Evolutionary conservation across 371 early-diverging fungal species (phyloP), one percentile per base, ranked within the genome.

Genomic region (Choanephora cucurbitarum): DNA sequence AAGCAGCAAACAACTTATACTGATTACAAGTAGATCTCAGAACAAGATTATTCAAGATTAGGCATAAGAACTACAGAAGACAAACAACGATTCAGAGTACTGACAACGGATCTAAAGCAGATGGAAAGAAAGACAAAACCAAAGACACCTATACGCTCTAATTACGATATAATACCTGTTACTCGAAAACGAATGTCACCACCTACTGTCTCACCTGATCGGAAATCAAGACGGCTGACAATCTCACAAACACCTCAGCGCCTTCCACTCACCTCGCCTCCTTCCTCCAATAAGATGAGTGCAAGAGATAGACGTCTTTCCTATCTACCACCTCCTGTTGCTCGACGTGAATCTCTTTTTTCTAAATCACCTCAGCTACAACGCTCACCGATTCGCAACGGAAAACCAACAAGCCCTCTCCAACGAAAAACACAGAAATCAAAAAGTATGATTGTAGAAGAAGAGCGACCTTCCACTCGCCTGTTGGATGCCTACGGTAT

Each of bases 401-500:
- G 3, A 40, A 41, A 43, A 11, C 17, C 43, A 19, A 6, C 22
- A 43, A 17, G 14, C 11, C 47, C 34, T 22, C 1, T 41, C 17
- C 15, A 41, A 3, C 43, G 52, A 31, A 52, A 52, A 15, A 14
- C 40, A 9, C 19, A 24, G 7, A 14, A 17, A 15, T 13, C 19
- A 24, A 21, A 17, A 19, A 3, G 14, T 41, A 34, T 9, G 8
- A 44, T 31, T 11, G 10, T 11, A 13, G 7, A 32, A 14, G 14
- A 22, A 43, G 15, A 54, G 13, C 28, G 48, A 19, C 22, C 48
- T 31, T 37, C 75, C 5, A 69, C 65, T 5, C 64, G 74, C n/a
- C 45, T 67, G 9, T 54, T 79, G 14, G 70, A 79, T 58, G 65
- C 73, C 7, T 79, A 79, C 58, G 79, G 79, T 39, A 60, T 73